Evolutionary conservation across 306 rosid species (phyloP).

Genomic region (Prosopis cineraria): DNA sequence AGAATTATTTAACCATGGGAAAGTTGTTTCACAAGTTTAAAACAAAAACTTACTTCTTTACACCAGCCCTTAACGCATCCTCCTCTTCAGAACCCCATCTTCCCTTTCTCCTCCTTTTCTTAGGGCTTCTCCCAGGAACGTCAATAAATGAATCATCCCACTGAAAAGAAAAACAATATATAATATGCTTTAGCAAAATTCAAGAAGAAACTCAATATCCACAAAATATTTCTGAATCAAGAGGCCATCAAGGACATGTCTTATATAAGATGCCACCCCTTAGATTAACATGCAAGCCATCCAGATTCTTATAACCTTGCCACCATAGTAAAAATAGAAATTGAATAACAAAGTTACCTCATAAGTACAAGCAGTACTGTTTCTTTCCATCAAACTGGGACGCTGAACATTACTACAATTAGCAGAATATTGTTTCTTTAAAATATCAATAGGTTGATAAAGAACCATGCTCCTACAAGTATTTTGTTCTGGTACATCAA

Average conservation of each 20-base stretch:
- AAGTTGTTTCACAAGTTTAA: conserved; percentile 23
- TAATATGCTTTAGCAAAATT: neutral
- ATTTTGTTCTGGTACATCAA: conserved; percentile 35
- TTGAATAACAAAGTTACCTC: conserved; percentile 57
- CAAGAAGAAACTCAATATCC: conserved; percentile 13
- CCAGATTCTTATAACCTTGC: conserved; percentile 14
- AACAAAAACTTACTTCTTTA: conserved; percentile 54
- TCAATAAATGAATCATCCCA: conserved; percentile 73
- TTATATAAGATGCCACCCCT: conserved; percentile 11
- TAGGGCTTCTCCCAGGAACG: conserved; percentile 33
- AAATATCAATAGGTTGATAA: conserved; percentile 39
- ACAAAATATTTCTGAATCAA: neutral
- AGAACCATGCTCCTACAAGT: conserved; percentile 32
- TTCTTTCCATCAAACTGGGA: conserved; percentile 62
- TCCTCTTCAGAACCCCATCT: conserved; percentile 78
- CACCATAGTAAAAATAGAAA: conserved; percentile 19
- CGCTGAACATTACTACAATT: conserved; percentile 30
- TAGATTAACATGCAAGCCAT: neutral
- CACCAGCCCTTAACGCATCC: conserved; percentile 67
- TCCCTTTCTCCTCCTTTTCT: conserved; percentile 54
- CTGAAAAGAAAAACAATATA: conserved; percentile 45
- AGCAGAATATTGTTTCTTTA: conserved; percentile 38
- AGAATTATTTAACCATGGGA: conserved; percentile 5
- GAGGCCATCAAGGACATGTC: neutral
- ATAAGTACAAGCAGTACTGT: conserved; percentile 45